Evolutionary conservation across 768 basidiomycete species (phyloP).

Genomic region (Amanita fuliginea): DNA sequence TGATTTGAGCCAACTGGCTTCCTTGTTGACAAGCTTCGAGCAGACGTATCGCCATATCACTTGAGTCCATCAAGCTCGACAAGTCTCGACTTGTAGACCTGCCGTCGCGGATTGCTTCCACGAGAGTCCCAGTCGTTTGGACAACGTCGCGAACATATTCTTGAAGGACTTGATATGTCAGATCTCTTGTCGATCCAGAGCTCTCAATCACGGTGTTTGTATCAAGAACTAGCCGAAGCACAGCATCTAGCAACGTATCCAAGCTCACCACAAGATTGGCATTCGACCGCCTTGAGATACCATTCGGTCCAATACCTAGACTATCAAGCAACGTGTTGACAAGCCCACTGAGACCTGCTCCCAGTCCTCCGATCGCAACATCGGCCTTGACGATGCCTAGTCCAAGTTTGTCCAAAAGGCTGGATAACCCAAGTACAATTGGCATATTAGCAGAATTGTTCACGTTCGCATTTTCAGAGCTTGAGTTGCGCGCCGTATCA

Average conservation of each 20-base stretch:
- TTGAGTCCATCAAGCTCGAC: neutral
- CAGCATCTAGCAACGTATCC: conserved; percentile 1
- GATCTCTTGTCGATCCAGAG: neutral
- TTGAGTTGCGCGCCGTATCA: neutral
- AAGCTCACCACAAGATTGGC: conserved; percentile 5
- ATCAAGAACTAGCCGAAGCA: conserved; percentile 6
- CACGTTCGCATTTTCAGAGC: neutral
- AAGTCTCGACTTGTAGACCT: conserved; percentile 6
- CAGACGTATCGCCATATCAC: neutral
- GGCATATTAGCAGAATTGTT: conserved; percentile 8
- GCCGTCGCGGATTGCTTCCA: conserved; percentile 7
- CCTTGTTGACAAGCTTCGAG: neutral
- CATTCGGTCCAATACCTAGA: conserved; percentile 15
- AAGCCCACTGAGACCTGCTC: conserved; percentile 8
- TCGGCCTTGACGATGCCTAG: conserved; percentile 10
- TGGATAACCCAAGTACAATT: conserved; percentile 15
- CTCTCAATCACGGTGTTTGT: conserved; percentile 1
- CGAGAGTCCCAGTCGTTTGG: conserved; percentile 7
- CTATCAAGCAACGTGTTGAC: conserved; percentile 14
- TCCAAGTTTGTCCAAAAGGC: conserved; percentile 13
- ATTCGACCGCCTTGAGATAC: neutral
- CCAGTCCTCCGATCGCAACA: conserved; percentile 13
- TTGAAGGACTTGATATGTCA: neutral
- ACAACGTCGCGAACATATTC: conserved; percentile 8
- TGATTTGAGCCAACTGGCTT: neutral